Conservation (phyloP, 257 asterid species). For the Cynanchum wilfordii region DNA sequence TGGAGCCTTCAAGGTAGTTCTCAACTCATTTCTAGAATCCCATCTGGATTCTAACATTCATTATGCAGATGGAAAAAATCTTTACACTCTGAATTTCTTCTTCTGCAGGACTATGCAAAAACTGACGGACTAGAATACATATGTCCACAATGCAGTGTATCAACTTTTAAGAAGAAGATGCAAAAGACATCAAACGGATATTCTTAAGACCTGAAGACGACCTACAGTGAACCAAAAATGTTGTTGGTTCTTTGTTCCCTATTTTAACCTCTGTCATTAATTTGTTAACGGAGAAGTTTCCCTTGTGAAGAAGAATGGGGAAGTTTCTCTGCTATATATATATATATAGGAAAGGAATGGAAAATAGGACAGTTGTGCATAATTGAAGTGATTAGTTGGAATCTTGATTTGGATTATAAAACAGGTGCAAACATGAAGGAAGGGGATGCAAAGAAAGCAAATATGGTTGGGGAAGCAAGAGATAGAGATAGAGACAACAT, state of each 20-base stretch:
- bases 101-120: slow-evolving; percentile 89
- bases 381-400: slow-evolving; percentile 7
- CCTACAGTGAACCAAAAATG: neutral
- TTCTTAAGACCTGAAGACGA: slow-evolving; percentile 32
- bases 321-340: slow-evolving; percentile 4
- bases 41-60: neutral
- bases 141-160: slow-evolving; percentile 94
- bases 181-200: slow-evolving; percentile 66
- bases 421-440: slow-evolving; percentile 1
- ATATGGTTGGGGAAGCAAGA: neutral
- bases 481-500: neutral
- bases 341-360: too few species aligned
- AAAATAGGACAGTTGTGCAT: slow-evolving; percentile 13
- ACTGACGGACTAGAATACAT: slow-evolving; percentile 98
- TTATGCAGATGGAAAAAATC: neutral
- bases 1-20: slow-evolving; percentile 87
- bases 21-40: neutral
- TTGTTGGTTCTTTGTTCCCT: slow-evolving; percentile 3
- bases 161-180: slow-evolving; percentile 76
- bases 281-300: neutral
- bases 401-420: neutral
- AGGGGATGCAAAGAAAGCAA: neutral
- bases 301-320: neutral
- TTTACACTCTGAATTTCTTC: neutral
- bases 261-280: neutral